These are phyloP conservation scores for Parathielavia appendiculata DNA, from an alignment of 495 filamentous ascomycete species.

Conservation along the genomic window DNA sequence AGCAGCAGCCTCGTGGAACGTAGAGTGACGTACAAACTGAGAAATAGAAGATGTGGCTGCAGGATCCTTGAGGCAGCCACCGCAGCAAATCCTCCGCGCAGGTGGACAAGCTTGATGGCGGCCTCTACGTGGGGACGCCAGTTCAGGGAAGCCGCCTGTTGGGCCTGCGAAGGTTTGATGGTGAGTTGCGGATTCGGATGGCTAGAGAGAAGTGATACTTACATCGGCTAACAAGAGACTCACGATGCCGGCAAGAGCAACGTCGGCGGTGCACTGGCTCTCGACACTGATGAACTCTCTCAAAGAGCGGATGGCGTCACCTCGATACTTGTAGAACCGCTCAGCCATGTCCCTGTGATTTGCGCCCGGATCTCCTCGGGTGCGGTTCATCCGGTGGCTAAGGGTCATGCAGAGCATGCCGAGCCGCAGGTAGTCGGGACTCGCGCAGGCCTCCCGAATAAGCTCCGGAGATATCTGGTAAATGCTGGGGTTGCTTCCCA, in stretches of 20 bases:
- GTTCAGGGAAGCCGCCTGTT: conserved; percentile 28
- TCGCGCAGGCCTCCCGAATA: conserved; percentile 12
- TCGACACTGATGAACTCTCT: conserved; percentile 24
- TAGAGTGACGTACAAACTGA: background rate
- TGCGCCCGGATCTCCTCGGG: conserved; percentile 2
- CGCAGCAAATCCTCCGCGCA: conserved; percentile 25
- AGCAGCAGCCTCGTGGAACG: background rate
- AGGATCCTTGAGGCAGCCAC: background rate
- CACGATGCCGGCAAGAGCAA: conserved; percentile 27
- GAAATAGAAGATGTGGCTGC: background rate
- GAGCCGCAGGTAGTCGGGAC: conserved; percentile 28
- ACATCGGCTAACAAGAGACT: conserved; percentile 26
- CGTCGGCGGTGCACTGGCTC: conserved; percentile 22
- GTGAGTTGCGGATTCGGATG: background rate
- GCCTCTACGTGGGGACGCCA: conserved; percentile 35
- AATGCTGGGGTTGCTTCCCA: conserved; percentile 31
- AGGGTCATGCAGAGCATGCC: conserved; percentile 34
- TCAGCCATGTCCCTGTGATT: conserved; percentile 14
- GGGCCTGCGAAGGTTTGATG: conserved; percentile 17
- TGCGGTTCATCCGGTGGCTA: conserved; percentile 34
- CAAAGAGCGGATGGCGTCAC: conserved; percentile 33
- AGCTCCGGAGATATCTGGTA: conserved; percentile 26
- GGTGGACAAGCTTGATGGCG: conserved; percentile 24
- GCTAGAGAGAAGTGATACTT: background rate
- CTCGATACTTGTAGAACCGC: conserved; percentile 33